Evolutionary conservation across 2,329 filamentous ascomycete species (phyloP).

Genomic region (Scolecobasidium constrictum): DNA sequence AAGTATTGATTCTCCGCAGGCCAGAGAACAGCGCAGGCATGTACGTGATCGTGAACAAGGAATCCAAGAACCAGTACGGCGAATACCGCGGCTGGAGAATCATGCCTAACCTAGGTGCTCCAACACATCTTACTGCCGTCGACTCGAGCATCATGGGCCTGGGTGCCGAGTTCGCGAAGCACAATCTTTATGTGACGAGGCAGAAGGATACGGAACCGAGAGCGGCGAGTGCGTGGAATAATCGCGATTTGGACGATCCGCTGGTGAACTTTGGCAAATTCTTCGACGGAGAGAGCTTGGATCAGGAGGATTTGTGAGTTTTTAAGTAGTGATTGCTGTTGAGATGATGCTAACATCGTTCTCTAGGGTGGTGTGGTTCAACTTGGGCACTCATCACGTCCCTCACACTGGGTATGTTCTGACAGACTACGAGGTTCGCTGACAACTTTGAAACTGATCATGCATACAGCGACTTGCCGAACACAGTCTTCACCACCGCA

Average conservation of each 20-base stretch:
- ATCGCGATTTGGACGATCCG: conserved; percentile 26
- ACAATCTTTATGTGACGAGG: conserved; percentile 29
- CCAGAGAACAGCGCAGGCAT: conserved; percentile 31
- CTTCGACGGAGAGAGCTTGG: conserved; percentile 32
- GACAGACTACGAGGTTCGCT: too few relatives aligned
- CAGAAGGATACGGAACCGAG: conserved; percentile 36
- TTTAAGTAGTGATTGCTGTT: too few relatives aligned
- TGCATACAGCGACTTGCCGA: too few relatives aligned
- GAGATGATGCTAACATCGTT: too few relatives aligned
- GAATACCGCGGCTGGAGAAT: conserved; percentile 40
- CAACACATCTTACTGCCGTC: conserved; percentile 25
- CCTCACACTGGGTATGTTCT: conserved; percentile 43
- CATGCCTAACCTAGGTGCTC: conserved; percentile 21
- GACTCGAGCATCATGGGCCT: conserved; percentile 25
- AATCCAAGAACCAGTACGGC: conserved; percentile 34
- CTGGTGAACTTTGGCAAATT: conserved; percentile 34
- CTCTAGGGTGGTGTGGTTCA: conserved; percentile 45
- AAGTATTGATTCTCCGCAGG: too few relatives aligned
- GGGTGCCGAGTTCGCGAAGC: conserved; percentile 24
- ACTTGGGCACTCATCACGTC: conserved; percentile 48
- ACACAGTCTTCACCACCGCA: conserved; percentile 40
- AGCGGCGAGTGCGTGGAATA: conserved; percentile 24
- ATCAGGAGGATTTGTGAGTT: conserved; percentile 36
- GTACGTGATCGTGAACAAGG: conserved; percentile 38
- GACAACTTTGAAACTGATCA: too few relatives aligned